Percentiles rank a stretch among this genome's conserved stretches.
Evolutionary conservation across 2,329 filamentous ascomycete species (phyloP).

Genomic region (Ophiostoma quercus): DNA sequence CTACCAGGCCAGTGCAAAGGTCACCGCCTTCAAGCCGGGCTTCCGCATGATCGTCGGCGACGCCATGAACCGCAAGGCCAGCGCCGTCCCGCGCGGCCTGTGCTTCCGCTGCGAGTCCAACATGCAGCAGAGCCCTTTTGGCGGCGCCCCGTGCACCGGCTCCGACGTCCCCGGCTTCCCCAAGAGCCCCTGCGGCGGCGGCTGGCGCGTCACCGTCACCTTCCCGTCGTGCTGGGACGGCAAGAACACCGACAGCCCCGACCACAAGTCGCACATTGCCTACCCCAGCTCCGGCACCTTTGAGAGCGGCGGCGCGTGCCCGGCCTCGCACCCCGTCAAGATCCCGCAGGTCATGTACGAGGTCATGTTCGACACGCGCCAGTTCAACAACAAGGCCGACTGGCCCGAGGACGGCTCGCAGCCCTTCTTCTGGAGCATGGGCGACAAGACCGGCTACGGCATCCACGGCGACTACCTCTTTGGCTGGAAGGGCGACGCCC

Average conservation of each 20-base stretch:
- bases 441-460: conserved; percentile 28
- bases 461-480: conserved; percentile 30
- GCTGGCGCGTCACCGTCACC: no score
- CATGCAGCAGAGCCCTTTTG: conserved; percentile 35
- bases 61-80: neutral
- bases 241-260: no score
- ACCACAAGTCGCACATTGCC: no score
- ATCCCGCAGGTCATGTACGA: conserved; percentile 30
- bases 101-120: neutral
- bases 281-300: conserved; percentile 25
- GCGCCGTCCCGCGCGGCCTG: neutral
- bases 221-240: no score
- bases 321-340: conserved; percentile 28
- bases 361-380: conserved; percentile 28
- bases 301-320: conserved; percentile 28
- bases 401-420: conserved; percentile 36
- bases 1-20: neutral
- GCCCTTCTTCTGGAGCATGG: conserved; percentile 31
- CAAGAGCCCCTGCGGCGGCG: no score
- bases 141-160: no score
- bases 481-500: conserved; percentile 29
- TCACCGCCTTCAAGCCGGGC: no score
- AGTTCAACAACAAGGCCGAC: conserved; percentile 36
- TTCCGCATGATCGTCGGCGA: no score
- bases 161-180: no score